Conservation (phyloP, 257 asterid species). For the Solanum sitiens region DNA sequence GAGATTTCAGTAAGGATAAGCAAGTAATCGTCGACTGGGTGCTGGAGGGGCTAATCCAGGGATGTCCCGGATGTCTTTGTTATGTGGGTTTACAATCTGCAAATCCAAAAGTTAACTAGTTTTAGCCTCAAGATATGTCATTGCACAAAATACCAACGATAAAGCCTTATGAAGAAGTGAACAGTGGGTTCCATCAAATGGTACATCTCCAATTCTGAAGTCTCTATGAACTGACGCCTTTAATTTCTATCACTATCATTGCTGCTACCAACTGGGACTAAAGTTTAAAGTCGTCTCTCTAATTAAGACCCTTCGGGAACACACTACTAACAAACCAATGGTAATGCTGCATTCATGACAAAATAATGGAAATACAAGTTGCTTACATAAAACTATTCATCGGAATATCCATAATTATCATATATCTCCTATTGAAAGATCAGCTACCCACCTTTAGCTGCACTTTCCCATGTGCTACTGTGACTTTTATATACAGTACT, state of each 20-base stretch:
- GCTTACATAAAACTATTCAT: neutral
- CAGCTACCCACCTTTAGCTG: neutral
- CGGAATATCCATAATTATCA: neutral
- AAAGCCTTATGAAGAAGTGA: neutral
- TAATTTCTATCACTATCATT: neutral
- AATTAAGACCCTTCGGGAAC: neutral
- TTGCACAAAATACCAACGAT: neutral
- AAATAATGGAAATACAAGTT: neutral
- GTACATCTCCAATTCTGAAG: neutral
- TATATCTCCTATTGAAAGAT: neutral
- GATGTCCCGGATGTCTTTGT: slow-evolving; percentile 76
- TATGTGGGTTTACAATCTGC: slow-evolving; percentile 80
- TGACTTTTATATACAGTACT: neutral
- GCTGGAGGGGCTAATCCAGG: slow-evolving; percentile 99
- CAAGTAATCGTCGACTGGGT: slow-evolving; percentile 65
- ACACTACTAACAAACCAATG: neutral
- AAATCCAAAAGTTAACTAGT: neutral
- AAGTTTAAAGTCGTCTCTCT: neutral
- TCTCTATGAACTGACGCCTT: neutral
- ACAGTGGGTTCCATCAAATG: neutral
- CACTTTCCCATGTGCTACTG: neutral
- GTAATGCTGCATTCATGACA: neutral
- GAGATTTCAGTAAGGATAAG: slow-evolving; percentile 22
- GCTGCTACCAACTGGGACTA: neutral
- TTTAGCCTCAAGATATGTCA: neutral